Evolutionary conservation across 2,329 filamentous ascomycete genomes (phyloP), one percentile per base, ranked within the genome.

Genomic region (Penicillium sp.): DNA sequence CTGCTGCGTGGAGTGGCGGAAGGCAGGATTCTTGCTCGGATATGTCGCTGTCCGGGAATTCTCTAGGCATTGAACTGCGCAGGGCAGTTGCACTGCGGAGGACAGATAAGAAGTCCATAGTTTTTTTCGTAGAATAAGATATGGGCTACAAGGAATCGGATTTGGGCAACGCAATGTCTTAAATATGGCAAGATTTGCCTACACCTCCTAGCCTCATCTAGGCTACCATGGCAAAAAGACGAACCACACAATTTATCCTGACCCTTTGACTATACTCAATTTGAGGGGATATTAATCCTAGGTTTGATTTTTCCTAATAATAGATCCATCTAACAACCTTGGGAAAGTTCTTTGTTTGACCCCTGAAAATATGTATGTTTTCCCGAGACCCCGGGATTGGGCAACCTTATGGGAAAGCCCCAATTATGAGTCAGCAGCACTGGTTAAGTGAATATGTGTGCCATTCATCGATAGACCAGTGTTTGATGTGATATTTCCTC

Each of bases 1-100:
- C 47, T 29, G 55, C 55, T 7, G 19, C 26, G 14, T 44, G 55
- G 35, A 60, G 48, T 13, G 48, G 9, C 7, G 40, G 5, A 13
- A 36, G 39, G 3, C 30, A 29, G 19, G 42, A 30, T 23, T 43
- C n/a, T 13, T 16, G n/a, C 9, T 18, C 8, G 8, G 32, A 30
- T 16, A 8, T 16, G 7, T 36, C 11, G 9, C 11, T 10, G 13
- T 9, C 40, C 30, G 30, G 29, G 9, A 51, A 30, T 16, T 23
- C 6, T 2, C 16, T n/a, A 23, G 36, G 27, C 35, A 34, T 48
- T 34, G 9, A 5, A 3, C 8, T 13, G 10, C 27, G 46, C 9
- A 48, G 36, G 41, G 30, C 32, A n/a, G n/a, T 48, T 34, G 9
- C 8, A 3, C 8, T 13, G 10, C 27, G 46, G 9, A 48, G 36